These are phyloP conservation scores for Diphasiastrum complanatum DNA, from an alignment of 83 land plant genomes.

Conservation along the genomic window DNA sequence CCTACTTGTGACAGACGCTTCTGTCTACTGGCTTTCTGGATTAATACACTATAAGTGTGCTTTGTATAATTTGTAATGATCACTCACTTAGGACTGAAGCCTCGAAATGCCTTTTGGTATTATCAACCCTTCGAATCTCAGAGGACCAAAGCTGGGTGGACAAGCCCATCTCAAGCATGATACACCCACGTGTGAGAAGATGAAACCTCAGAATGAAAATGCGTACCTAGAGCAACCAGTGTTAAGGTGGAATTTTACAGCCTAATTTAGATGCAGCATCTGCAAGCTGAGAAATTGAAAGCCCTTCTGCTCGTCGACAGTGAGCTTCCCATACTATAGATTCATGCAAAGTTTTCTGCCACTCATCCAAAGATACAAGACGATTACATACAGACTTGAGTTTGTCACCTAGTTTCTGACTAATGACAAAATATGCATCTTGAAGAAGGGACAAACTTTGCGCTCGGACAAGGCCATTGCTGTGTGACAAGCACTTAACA, in stretches of 20 bases:
- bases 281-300: slow-evolving; percentile 13
- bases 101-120: too few relatives aligned
- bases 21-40: too few relatives aligned
- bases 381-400: slow-evolving; percentile 1
- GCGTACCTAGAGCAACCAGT: too few relatives aligned
- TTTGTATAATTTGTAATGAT: too few relatives aligned
- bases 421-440: slow-evolving; percentile 31
- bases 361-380: slow-evolving; percentile 27
- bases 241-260: slow-evolving; percentile 13
- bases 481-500: slow-evolving; percentile 65
- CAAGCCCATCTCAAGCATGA: too few relatives aligned
- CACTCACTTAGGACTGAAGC: too few relatives aligned
- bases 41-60: too few relatives aligned
- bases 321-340: slow-evolving; percentile 64
- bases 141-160: too few relatives aligned
- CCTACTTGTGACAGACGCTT: too few relatives aligned
- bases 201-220: too few relatives aligned
- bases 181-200: too few relatives aligned
- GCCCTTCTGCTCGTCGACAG: slow-evolving; percentile 37
- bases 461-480: slow-evolving; percentile 79
- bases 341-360: slow-evolving; percentile 50
- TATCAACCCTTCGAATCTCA: too few relatives aligned
- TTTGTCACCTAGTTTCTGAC: background rate
- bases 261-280: slow-evolving; percentile 19
- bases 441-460: slow-evolving; percentile 66